These are phyloP conservation scores for Xerocomus brunneocitrinus DNA, from an alignment of 768 basidiomycete genomes.

Conservation along the genomic window DNA sequence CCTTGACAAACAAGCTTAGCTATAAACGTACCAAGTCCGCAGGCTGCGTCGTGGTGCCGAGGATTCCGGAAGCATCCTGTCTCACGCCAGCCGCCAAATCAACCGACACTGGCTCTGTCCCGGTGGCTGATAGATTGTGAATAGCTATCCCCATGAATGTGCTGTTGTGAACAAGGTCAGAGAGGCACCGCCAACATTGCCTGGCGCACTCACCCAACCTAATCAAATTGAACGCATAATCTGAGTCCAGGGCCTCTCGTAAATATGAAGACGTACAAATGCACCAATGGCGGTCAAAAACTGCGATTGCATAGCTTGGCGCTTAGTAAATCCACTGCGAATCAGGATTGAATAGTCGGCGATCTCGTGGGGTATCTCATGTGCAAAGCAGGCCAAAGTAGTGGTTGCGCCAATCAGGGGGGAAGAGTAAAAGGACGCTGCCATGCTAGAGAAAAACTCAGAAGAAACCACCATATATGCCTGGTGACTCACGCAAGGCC, in stretches of 20 bases:
- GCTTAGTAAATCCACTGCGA: slow-evolving; percentile 85
- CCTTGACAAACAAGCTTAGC: slow-evolving; percentile 11
- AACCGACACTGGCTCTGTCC: slow-evolving; percentile 34
- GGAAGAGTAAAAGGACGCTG: slow-evolving; percentile 95
- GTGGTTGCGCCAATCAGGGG: slow-evolving; percentile 91
- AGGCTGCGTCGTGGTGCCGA: slow-evolving; percentile 76
- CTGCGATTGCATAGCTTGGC: slow-evolving; percentile 90
- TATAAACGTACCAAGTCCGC: slow-evolving; percentile 69
- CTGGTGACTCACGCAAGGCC: slow-evolving; percentile 70
- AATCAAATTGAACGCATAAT: slow-evolving; percentile 22
- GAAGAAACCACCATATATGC: slow-evolving; percentile 2
- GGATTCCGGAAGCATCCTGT: slow-evolving; percentile 68
- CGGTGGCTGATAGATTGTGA: slow-evolving; percentile 65
- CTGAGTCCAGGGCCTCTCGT: slow-evolving; percentile 6
- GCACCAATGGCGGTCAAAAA: slow-evolving; percentile 90
- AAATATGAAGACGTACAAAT: slow-evolving; percentile 50
- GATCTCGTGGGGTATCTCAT: slow-evolving; percentile 95
- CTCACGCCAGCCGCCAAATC: slow-evolving; percentile 77
- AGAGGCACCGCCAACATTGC: slow-evolving; percentile 1
- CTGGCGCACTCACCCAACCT: slow-evolving; percentile 31
- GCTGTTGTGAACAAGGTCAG: slow-evolving; percentile 32
- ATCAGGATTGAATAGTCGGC: slow-evolving; percentile 95
- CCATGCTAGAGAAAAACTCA: slow-evolving; percentile 55
- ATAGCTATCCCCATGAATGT: slow-evolving; percentile 88
- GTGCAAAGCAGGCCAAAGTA: slow-evolving; percentile 91